Evolutionary conservation across 176 grass and related monocot species (phyloP).

Genomic region (Bothriochloa decipiens): DNA sequence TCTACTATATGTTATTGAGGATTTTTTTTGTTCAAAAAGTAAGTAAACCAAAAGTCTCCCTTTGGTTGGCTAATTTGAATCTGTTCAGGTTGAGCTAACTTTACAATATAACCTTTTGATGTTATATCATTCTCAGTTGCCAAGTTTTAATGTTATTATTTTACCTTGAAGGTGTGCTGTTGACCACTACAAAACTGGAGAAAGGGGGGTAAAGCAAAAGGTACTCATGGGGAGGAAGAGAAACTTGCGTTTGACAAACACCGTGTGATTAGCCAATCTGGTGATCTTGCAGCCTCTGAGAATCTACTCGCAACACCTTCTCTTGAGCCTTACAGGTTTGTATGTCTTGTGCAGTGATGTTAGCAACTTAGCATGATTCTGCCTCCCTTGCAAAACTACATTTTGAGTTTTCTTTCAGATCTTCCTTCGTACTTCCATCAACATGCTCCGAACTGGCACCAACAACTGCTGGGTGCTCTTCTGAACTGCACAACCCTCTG

Average conservation of each 20-base stretch:
- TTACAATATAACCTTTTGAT: conserved; percentile 9
- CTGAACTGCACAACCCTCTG: conserved; percentile 5
- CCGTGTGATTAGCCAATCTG: not conserved
- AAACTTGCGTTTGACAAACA: conserved; percentile 12
- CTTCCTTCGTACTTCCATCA: conserved; percentile 4
- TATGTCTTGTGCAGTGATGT: not conserved
- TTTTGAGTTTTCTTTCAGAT: conserved; percentile 14
- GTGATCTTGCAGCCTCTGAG: not conserved
- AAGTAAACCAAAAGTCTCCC: not conserved
- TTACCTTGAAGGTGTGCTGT: conserved; percentile 4
- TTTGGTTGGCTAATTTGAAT: conserved; percentile 22
- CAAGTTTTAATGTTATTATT: conserved; percentile 20
- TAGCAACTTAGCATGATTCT: not conserved
- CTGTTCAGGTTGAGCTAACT: not conserved
- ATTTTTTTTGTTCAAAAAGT: not conserved
- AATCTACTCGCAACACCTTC: conserved; percentile 6
- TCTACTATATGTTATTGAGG: not conserved
- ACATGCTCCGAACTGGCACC: not conserved
- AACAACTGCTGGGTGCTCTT: conserved; percentile 2
- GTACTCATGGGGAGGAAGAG: not conserved
- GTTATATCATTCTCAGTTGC: not conserved
- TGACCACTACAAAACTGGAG: not conserved
- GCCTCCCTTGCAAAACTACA: not conserved
- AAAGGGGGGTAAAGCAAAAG: not conserved
- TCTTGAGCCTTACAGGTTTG: conserved; percentile 18